These are phyloP conservation scores for Crithidia expoeki DNA, from an alignment of 208 protist genomes.

Conservation along the genomic window DNA sequence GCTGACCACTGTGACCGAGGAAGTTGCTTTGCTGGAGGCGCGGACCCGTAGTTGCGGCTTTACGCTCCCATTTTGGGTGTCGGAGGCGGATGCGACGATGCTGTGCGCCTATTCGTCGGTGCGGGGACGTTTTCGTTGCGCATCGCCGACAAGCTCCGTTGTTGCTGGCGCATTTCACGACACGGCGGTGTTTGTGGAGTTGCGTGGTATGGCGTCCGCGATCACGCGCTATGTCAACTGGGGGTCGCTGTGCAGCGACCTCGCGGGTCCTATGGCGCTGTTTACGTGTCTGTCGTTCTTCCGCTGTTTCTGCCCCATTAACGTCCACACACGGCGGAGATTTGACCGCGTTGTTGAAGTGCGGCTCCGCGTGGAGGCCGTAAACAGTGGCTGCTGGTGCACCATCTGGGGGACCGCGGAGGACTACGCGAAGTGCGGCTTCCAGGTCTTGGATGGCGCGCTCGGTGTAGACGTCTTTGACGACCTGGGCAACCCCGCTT, in stretches of 20 bases:
- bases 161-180: constrained; percentile 29
- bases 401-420: constrained; percentile 64
- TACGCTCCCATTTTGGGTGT: constrained; percentile 65
- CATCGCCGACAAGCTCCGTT: neutral
- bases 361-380: constrained; percentile 48
- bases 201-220: neutral
- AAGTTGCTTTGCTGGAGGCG: constrained; percentile 12
- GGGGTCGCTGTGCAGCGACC: neutral
- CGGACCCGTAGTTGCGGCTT: constrained; percentile 22
- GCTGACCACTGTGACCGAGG: constrained; percentile 27
- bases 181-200: neutral
- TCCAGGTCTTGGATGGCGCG: constrained; percentile 41
- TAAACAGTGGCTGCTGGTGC: constrained; percentile 59
- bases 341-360: constrained; percentile 41
- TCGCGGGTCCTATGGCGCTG: neutral
- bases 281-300: constrained; percentile 36
- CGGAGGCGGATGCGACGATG: constrained; percentile 9
- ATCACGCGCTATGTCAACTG: constrained; percentile 11
- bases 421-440: constrained; percentile 47
- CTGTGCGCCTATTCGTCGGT: neutral
- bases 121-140: neutral
- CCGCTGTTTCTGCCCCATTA: constrained; percentile 54
- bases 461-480: constrained; percentile 68
- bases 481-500: constrained; percentile 46
- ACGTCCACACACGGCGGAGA: constrained; percentile 41